Evolutionary conservation across 768 basidiomycete genomes (phyloP), one percentile per base, ranked within the genome.

Genomic region (Arthromyces matolae): DNA sequence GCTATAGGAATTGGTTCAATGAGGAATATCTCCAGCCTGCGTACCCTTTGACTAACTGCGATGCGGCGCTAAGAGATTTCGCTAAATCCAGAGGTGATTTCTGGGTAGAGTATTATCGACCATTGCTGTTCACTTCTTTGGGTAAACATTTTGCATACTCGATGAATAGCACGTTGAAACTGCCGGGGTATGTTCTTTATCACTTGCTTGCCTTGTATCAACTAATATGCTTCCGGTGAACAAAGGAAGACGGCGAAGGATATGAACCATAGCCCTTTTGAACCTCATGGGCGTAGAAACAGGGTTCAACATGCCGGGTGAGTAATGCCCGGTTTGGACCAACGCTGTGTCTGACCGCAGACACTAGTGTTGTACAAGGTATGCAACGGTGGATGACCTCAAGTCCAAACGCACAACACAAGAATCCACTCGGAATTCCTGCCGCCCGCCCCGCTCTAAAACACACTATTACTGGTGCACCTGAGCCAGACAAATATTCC

Each of bases 41-140:
- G n/a, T 91, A 89, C 60, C 68, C 73, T 16, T 59, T 84, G 2
- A 78, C 79, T 5, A 82, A 85, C 45, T 90, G 86, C 56, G 75
- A 80, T 43, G 61, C 71, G 7, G 77, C 80, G 8, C 70, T 96
- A 34, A 60, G 73, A 16, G 70, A 78, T 12, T 86, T 88, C 59
- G 78, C 83, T 20, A 72, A 73, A 31, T 66, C 65, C 10, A 75
- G 72, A 47, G 81, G 80, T 18, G 89, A 91, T 52, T 93, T 86
- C 60, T 93, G 90, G 91, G 76, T 83, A 2, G 89, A 91, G 62
- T 93, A 93, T 67, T 95, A 95, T 58, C 74, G 89, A 5, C 92
- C 93, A 8, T 64, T 84, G 45, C 62, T 92, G 41, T 92, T 92
- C 67, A 94, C 93, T 0, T 83, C 84, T 4, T 67, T 94, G 43